A percentile compares a stretch with the other conserved stretches of the same genome.
phyloP scores from a whole-genome alignment of 1,284 basidiomycete species.

The Abortiporus biennis region DNA sequence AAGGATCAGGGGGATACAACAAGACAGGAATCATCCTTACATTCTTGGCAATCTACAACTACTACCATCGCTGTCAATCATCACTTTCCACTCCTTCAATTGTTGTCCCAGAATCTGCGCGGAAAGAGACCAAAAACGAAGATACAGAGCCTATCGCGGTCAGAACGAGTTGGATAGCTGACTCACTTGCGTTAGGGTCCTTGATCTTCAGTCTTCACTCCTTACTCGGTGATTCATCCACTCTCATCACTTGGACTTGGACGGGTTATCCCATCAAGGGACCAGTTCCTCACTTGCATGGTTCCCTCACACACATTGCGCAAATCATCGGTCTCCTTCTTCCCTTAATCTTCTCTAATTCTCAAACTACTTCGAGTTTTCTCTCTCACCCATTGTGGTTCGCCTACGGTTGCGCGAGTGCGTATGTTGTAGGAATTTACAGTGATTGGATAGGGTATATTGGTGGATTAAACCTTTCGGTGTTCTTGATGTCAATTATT shows the following conservation, averaged over 20 bases:
- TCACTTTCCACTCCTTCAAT: neutral
- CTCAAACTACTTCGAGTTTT: slow-evolving; percentile 16
- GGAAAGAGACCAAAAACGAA: slow-evolving; percentile 6
- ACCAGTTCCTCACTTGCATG: slow-evolving; percentile 73
- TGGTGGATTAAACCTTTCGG: slow-evolving; percentile 62
- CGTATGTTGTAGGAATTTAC: slow-evolving; percentile 54
- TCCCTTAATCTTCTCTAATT: slow-evolving; percentile 29
- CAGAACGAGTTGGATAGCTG: slow-evolving; percentile 34
- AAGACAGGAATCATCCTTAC: slow-evolving; percentile 54
- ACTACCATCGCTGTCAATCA: slow-evolving; percentile 15
- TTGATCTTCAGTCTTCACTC: slow-evolving; percentile 77
- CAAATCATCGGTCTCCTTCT: slow-evolving; percentile 54
- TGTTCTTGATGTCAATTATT: slow-evolving; percentile 64
- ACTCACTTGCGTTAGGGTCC: slow-evolving; percentile 64
- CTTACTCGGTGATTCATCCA: slow-evolving; percentile 75
- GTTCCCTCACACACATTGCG: slow-evolving; percentile 62
- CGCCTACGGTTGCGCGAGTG: slow-evolving; percentile 41
- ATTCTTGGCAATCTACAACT: slow-evolving; percentile 37
- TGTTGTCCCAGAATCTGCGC: neutral
- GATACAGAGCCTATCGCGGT: slow-evolving; percentile 14
- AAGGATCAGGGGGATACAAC: slow-evolving; percentile 68
- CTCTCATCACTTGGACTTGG: slow-evolving; percentile 89
- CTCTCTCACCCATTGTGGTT: slow-evolving; percentile 47
- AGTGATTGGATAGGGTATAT: slow-evolving; percentile 73
- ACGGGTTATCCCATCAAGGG: slow-evolving; percentile 79